phyloP scores from a whole-genome alignment of 2,329 filamentous ascomycete genomes.

The Verticillium zaregamsianum region DNA sequence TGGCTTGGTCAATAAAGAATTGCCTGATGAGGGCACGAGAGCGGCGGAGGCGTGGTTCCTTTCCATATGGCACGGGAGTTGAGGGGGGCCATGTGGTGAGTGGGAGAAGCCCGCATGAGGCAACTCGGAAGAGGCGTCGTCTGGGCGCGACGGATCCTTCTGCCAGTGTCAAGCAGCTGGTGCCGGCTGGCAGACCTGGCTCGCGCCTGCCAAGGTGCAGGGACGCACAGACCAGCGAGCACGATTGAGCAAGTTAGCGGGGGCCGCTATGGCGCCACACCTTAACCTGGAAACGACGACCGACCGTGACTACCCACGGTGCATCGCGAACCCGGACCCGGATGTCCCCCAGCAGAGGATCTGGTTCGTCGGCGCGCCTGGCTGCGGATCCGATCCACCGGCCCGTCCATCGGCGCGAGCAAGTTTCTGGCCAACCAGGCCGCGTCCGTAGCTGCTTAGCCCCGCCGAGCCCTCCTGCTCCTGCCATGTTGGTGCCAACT shows the following conservation, averaged over 20 bases:
- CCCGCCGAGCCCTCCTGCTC: neutral
- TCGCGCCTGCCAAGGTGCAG: too few species aligned
- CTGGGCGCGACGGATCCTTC: neutral
- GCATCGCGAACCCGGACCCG: neutral
- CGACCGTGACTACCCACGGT: neutral
- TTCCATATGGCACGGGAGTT: neutral
- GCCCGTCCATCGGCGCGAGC: neutral
- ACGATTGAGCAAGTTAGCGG: slow-evolving; percentile 2
- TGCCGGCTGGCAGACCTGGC: too few species aligned
- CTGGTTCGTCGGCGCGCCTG: neutral
- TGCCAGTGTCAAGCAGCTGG: neutral
- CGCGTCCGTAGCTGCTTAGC: neutral
- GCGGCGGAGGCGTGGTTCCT: neutral
- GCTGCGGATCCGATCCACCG: neutral
- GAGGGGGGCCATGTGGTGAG: neutral
- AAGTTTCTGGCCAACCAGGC: neutral
- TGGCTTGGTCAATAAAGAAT: neutral
- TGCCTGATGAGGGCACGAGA: neutral
- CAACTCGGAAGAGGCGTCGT: neutral
- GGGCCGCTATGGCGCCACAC: neutral
- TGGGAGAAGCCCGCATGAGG: neutral
- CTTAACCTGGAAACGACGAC: neutral
- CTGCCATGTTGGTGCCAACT: too few species aligned
- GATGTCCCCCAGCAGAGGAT: too few species aligned
- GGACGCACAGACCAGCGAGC: neutral